Evolutionary conservation across 2,329 filamentous ascomycete genomes (phyloP).

Genomic region (Drechslera avenae): DNA sequence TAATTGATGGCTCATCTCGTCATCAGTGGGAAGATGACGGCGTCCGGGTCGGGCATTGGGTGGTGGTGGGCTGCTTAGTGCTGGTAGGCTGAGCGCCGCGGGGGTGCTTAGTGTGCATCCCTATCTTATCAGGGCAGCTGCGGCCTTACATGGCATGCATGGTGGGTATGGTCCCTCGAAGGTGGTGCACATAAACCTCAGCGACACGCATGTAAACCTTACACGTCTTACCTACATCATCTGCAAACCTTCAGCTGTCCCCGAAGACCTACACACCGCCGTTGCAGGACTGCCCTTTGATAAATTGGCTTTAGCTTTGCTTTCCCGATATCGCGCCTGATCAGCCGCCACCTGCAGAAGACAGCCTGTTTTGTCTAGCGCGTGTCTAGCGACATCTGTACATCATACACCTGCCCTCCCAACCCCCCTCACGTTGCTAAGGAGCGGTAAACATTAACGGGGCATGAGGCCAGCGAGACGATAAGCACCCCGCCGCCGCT

Average conservation of each 20-base stretch:
- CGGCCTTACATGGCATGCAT: constrained; percentile 2
- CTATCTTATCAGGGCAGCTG: constrained; percentile 13
- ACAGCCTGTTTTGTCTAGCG: constrained; percentile 28
- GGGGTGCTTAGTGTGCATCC: constrained; percentile 1
- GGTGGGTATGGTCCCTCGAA: not conserved
- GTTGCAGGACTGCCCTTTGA: constrained; percentile 1
- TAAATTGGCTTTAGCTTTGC: constrained; percentile 9
- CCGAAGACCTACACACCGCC: no score
- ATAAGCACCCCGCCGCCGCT: constrained; percentile 16
- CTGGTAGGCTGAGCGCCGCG: constrained; percentile 1
- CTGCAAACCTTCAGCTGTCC: not conserved
- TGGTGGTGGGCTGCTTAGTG: constrained; percentile 1
- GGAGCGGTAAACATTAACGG: constrained; percentile 18
- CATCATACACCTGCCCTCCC: constrained; percentile 19
- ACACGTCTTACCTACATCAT: not conserved
- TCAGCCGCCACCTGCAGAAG: constrained; percentile 24
- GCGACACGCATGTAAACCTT: not conserved
- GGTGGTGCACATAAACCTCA: not conserved
- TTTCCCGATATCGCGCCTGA: constrained; percentile 22
- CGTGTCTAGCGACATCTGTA: constrained; percentile 28
- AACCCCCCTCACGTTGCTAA: constrained; percentile 28
- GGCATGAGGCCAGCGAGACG: constrained; percentile 23
- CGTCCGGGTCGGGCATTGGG: constrained; percentile 11
- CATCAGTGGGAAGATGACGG: constrained; percentile 15
- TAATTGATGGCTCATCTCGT: constrained; percentile 22